Evolutionary conservation across 768 basidiomycete genomes (phyloP).

Genomic region (Leccinum ochraceum): DNA sequence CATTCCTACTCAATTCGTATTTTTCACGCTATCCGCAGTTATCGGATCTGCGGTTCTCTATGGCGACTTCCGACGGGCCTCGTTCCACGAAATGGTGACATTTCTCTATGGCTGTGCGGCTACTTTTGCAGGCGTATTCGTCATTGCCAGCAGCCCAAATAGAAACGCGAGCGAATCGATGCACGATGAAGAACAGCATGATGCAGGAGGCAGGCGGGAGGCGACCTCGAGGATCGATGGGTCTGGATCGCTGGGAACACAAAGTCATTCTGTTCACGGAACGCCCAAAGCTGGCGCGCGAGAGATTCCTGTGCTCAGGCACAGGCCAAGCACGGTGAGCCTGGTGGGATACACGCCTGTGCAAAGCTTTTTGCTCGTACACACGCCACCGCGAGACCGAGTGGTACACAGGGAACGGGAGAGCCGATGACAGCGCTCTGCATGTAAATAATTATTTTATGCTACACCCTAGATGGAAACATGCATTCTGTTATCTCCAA

Average conservation of each 20-base stretch:
- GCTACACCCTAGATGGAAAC: not conserved
- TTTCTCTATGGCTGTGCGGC: constrained; percentile 86
- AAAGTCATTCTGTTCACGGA: constrained; percentile 44
- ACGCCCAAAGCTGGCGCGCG: constrained; percentile 44
- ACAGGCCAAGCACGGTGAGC: constrained; percentile 56
- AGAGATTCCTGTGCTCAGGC: constrained; percentile 48
- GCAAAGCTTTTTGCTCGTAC: constrained; percentile 68
- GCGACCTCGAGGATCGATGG: constrained; percentile 30
- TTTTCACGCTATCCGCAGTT: constrained; percentile 93
- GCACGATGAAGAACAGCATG: constrained; percentile 34
- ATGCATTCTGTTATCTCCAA: not conserved
- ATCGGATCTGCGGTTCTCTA: constrained; percentile 92
- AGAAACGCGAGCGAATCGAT: constrained; percentile 29
- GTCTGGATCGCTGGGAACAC: constrained; percentile 25
- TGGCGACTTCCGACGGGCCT: constrained; percentile 84
- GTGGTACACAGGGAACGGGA: constrained; percentile 35
- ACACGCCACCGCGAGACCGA: constrained; percentile 60
- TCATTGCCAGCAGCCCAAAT: constrained; percentile 70
- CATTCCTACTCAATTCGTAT: constrained; percentile 92
- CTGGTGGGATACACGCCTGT: constrained; percentile 74
- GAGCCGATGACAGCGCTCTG: not conserved
- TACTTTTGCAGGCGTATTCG: constrained; percentile 89
- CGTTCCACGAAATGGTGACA: constrained; percentile 79
- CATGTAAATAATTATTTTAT: constrained; percentile 1
- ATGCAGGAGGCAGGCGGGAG: constrained; percentile 32